A percentile compares a stretch with the other conserved stretches of the same genome.
phyloP scores from a whole-genome alignment of 176 grass and related monocot species.

The Ampelocalamus luodianensis region DNA sequence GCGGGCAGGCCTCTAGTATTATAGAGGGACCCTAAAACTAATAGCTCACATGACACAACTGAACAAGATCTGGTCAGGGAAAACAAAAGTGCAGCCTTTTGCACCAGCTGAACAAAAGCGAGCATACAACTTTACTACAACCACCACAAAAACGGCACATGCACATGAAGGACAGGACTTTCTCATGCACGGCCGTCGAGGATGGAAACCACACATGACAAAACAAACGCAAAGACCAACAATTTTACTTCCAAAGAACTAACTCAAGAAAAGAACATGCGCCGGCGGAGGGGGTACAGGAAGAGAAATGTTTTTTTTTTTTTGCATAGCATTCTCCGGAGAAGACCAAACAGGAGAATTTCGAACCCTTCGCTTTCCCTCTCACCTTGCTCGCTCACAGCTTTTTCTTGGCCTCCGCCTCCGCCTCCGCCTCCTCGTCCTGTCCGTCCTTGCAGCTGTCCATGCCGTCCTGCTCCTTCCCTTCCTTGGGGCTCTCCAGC shows the following conservation, averaged over 20 bases:
- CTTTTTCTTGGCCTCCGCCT: slow-evolving; percentile 45
- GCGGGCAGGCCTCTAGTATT: too few species aligned
- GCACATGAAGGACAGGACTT: not conserved
- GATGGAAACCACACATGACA: not conserved
- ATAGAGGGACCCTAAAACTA: too few species aligned
- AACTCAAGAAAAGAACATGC: slow-evolving; percentile 23
- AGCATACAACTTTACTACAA: too few species aligned
- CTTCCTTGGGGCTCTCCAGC: slow-evolving; percentile 78
- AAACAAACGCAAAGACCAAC: not conserved
- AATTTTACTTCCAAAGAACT: not conserved
- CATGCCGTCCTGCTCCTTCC: slow-evolving; percentile 33
- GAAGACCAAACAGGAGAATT: slow-evolving; percentile 49
- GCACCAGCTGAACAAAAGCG: too few species aligned
- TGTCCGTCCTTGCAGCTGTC: slow-evolving; percentile 43
- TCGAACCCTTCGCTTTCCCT: slow-evolving; percentile 56
- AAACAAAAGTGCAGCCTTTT: not conserved
- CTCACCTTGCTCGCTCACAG: slow-evolving; percentile 25
- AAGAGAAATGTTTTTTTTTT: not conserved
- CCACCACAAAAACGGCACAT: slow-evolving; percentile 6
- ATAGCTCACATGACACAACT: not conserved
- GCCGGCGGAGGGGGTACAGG: too few species aligned
- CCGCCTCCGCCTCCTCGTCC: slow-evolving; percentile 49
- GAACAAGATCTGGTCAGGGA: not conserved
- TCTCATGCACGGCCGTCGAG: not conserved
- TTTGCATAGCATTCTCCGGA: slow-evolving; percentile 9